These are phyloP conservation scores for Aechmea fasciata DNA, from an alignment of 176 grass and related monocot genomes.

Conservation along the genomic window DNA sequence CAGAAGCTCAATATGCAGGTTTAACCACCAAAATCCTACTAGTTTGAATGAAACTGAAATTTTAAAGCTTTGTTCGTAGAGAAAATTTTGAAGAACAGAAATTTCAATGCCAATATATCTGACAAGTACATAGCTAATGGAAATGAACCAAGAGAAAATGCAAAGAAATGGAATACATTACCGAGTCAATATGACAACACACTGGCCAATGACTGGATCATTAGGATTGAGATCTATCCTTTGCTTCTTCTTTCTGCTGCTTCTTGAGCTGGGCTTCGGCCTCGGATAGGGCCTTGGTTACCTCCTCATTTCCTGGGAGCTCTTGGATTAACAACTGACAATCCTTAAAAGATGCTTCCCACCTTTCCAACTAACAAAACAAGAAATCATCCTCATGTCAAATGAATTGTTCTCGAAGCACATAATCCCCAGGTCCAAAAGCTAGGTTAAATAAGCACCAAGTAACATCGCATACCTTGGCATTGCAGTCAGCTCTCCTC, in stretches of 20 bases:
- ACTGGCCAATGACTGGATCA: conserved; percentile 13
- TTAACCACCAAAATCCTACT: too few species aligned
- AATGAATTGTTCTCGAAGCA: background rate
- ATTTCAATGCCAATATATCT: background rate
- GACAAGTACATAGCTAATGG: background rate
- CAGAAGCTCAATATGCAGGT: too few species aligned
- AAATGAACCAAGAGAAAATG: conserved; percentile 4
- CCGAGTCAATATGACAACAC: conserved; percentile 1
- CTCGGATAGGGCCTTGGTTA: conserved; percentile 53
- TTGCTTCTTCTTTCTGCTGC: conserved; percentile 23
- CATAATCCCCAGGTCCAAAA: background rate
- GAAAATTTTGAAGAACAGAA: background rate
- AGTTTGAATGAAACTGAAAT: too few species aligned
- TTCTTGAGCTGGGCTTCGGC: conserved; percentile 51
- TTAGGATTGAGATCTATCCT: conserved; percentile 17
- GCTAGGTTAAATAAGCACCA: background rate
- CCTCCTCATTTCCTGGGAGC: conserved; percentile 69
- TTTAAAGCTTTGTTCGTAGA: background rate
- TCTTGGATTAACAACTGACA: conserved; percentile 77
- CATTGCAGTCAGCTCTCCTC: conserved; percentile 79
- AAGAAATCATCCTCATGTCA: background rate
- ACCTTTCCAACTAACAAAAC: conserved; percentile 62
- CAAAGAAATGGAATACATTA: conserved; percentile 17
- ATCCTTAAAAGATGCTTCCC: conserved; percentile 80
- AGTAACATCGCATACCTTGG: conserved; percentile 42